These are phyloP conservation scores for Lecanicillium sp. DNA, from an alignment of 2,329 filamentous ascomycete genomes.

Conservation along the genomic window DNA sequence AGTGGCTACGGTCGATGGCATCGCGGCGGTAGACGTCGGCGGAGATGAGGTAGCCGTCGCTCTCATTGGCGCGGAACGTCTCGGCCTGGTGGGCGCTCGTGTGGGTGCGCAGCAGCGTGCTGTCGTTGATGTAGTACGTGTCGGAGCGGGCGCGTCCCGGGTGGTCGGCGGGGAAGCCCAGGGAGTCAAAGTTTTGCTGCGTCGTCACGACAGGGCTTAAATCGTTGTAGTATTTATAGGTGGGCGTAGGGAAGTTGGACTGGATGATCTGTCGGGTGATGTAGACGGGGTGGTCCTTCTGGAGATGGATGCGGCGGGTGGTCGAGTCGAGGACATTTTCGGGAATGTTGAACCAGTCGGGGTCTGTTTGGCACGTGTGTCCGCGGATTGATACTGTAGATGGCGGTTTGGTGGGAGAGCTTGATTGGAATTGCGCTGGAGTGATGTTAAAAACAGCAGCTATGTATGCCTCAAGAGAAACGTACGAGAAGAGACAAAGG, in stretches of 20 bases:
- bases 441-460: slow-evolving; percentile 2
- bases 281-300: slow-evolving; percentile 79
- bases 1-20: slow-evolving; percentile 90
- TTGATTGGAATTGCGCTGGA: neutral
- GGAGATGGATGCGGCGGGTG: slow-evolving; percentile 77
- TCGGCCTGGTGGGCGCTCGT: slow-evolving; percentile 90
- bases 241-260: slow-evolving; percentile 69
- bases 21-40: slow-evolving; percentile 95
- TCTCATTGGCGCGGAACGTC: slow-evolving; percentile 65
- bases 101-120: slow-evolving; percentile 83
- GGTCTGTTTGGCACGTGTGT: slow-evolving; percentile 60
- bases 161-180: slow-evolving; percentile 84
- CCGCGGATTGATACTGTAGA: slow-evolving; percentile 51
- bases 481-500: slow-evolving; percentile 6
- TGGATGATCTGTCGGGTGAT: slow-evolving; percentile 93
- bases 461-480: neutral
- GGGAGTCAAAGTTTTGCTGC: slow-evolving; percentile 89
- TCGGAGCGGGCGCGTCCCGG: slow-evolving; percentile 82
- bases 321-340: slow-evolving; percentile 68
- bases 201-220: slow-evolving; percentile 80
- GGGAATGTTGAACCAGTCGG: slow-evolving; percentile 78
- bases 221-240: slow-evolving; percentile 70
- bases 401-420: slow-evolving; percentile 14
- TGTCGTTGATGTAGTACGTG: slow-evolving; percentile 89
- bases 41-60: slow-evolving; percentile 78